These are phyloP conservation scores for Fusarium armeniacum DNA, from an alignment of 2,329 filamentous ascomycete genomes.

Conservation along the genomic window DNA sequence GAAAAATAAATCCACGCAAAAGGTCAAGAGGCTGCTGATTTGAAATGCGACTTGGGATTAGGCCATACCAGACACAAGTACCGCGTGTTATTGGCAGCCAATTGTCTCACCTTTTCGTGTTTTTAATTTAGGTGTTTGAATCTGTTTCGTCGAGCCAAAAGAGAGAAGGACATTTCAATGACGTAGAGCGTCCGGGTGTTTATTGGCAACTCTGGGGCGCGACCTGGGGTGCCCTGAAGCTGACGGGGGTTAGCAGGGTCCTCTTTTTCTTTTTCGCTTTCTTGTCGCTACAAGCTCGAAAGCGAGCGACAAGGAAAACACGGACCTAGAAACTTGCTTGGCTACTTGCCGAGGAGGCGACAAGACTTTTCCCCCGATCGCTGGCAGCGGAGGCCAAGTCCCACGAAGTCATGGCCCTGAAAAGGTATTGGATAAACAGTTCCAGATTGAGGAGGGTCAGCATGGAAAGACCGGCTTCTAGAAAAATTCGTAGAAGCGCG, in stretches of 20 bases:
- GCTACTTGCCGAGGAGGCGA: constrained; percentile 38
- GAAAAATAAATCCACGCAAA: constrained; percentile 18
- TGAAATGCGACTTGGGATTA: neutral
- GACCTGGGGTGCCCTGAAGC: constrained; percentile 44
- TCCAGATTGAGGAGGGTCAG: constrained; percentile 12
- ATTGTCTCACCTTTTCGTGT: constrained; percentile 43
- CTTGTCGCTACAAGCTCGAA: constrained; percentile 10
- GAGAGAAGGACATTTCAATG: constrained; percentile 39
- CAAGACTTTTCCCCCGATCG: constrained; percentile 41
- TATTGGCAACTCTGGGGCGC: constrained; percentile 43
- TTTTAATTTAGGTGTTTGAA: constrained; percentile 11
- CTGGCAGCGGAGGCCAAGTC: constrained; percentile 34
- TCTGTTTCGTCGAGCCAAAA: constrained; percentile 16
- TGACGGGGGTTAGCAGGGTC: constrained; percentile 26
- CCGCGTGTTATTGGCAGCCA: constrained; percentile 32
- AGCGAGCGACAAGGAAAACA: constrained; percentile 35
- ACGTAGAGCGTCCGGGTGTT: constrained; percentile 43
- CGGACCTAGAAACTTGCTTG: constrained; percentile 42
- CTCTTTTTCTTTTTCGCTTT: constrained; percentile 11
- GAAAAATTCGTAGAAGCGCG: constrained; percentile 47
- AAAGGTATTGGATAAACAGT: constrained; percentile 15
- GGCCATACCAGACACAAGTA: neutral
- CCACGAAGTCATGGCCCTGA: constrained; percentile 3
- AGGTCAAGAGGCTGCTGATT: constrained; percentile 23
- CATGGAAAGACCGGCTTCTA: constrained; percentile 45